A percentile compares a stretch with the other conserved stretches of the same genome.
phyloP scores from a whole-genome alignment of 805 yeast genomes.

The Candida qinlingensis region DNA sequence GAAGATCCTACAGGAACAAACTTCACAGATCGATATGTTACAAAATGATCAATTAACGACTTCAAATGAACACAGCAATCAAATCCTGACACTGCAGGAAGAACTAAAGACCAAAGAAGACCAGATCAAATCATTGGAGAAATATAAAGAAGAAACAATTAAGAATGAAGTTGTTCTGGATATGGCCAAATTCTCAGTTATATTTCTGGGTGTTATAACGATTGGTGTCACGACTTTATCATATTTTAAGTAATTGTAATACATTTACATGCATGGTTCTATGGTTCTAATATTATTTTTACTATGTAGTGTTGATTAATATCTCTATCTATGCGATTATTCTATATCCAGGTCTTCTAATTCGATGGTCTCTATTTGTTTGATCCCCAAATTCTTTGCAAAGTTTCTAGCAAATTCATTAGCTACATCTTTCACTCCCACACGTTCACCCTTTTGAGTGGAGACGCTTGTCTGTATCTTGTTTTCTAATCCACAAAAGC shows the following conservation, averaged over 20 bases:
- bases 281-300: background rate
- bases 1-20: background rate
- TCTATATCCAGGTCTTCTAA: slow-evolving; percentile 27
- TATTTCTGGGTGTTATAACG: background rate
- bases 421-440: slow-evolving; percentile 33
- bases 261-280: background rate
- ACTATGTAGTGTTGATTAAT: background rate
- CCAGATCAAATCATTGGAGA: background rate
- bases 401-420: slow-evolving; percentile 39
- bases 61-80: background rate
- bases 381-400: slow-evolving; percentile 34
- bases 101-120: background rate
- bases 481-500: slow-evolving; percentile 81
- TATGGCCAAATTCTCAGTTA: background rate
- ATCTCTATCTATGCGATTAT: background rate
- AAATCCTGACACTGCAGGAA: background rate
- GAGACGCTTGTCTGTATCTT: slow-evolving; percentile 51
- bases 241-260: background rate
- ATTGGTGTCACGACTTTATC: background rate
- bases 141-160: background rate
- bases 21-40: background rate
- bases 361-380: slow-evolving; percentile 32
- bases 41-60: background rate
- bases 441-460: slow-evolving; percentile 23
- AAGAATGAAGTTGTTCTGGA: background rate